Conservation (phyloP, 2,329 filamentous ascomycete species). For the Monascus ruber region DNA sequence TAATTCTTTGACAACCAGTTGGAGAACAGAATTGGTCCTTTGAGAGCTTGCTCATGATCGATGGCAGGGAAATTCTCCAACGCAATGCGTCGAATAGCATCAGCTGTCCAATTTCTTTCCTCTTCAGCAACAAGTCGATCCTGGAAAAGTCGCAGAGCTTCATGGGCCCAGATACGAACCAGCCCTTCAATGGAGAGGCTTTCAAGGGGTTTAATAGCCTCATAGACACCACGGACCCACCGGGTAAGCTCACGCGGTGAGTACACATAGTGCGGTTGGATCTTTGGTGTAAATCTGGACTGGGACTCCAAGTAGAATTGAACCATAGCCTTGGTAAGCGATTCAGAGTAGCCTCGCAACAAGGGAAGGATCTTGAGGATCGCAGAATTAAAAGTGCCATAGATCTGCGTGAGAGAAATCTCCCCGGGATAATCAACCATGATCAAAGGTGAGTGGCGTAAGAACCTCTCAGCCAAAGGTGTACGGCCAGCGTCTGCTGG, state of each 20-base stretch:
- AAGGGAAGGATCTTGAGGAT: slow-evolving; percentile 94
- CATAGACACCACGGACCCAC: slow-evolving; percentile 96
- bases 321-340: slow-evolving; percentile 95
- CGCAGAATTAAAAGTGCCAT: slow-evolving; percentile 93
- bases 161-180: slow-evolving; percentile 95
- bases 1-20: slow-evolving; percentile 99
- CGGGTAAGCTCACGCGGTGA: slow-evolving; percentile 95
- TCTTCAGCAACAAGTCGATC: slow-evolving; percentile 92
- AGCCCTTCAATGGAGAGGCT: slow-evolving; percentile 79
- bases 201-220: slow-evolving; percentile 88
- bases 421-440: slow-evolving; percentile 99
- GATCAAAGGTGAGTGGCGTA: slow-evolving; percentile 92
- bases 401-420: slow-evolving; percentile 88
- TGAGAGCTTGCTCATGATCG: slow-evolving; percentile 76
- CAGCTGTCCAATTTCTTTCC: slow-evolving; percentile 89
- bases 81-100: slow-evolving; percentile 75
- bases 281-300: slow-evolving; percentile 84
- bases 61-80: slow-evolving; percentile 91
- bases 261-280: slow-evolving; percentile 98
- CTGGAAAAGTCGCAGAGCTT: slow-evolving; percentile 90
- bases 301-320: slow-evolving; percentile 93
- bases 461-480: slow-evolving; percentile 81
- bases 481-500: slow-evolving; percentile 96
- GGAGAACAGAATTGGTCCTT: slow-evolving; percentile 90
- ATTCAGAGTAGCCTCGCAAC: slow-evolving; percentile 86